A percentile compares a stretch with the other conserved stretches of the same genome.
Conservation (phyloP, 768 basidiomycete species). For the Porphyrellus cyaneotinctus region DNA sequence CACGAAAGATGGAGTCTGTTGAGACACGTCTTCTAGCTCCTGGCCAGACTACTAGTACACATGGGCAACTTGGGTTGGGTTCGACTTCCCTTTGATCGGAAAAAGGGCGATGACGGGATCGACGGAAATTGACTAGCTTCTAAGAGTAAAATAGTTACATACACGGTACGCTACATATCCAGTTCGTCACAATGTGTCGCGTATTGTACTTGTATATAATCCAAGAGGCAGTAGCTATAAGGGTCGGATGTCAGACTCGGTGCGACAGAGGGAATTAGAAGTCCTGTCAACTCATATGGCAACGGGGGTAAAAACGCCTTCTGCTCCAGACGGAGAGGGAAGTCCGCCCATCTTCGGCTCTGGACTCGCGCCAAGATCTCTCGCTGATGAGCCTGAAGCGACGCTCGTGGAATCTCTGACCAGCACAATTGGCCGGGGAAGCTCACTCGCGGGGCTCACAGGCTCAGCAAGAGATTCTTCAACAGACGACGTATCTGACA, state of each 20-base stretch:
- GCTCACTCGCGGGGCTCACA: conserved; percentile 30
- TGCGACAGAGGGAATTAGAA: conserved; percentile 16
- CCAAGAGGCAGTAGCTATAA: conserved; percentile 4
- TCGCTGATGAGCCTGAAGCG: conserved; percentile 23
- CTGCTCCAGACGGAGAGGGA: conserved; percentile 8
- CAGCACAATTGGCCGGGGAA: conserved; percentile 23
- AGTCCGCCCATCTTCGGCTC: conserved; percentile 23
- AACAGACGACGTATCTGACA: conserved; percentile 36
- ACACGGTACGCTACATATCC: conserved; percentile 22
- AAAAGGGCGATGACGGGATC: not conserved
- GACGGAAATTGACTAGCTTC: conserved; percentile 22
- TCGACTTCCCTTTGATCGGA: not conserved
- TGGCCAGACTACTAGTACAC: not conserved
- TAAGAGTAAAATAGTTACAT: conserved; percentile 27
- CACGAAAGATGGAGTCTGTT: too few relatives aligned
- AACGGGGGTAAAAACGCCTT: conserved; percentile 24
- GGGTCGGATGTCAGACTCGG: conserved; percentile 14
- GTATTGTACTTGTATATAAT: conserved; percentile 15
- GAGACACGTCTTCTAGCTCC: not conserved
- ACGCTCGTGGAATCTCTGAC: conserved; percentile 31
- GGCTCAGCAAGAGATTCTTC: conserved; percentile 36
- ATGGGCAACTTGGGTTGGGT: too few relatives aligned
- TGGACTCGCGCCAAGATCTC: conserved; percentile 27
- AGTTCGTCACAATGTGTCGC: conserved; percentile 6
- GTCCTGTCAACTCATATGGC: conserved; percentile 25